phyloP scores from a whole-genome alignment of 345 rosid genomes.

The Pugionium cornutum region DNA sequence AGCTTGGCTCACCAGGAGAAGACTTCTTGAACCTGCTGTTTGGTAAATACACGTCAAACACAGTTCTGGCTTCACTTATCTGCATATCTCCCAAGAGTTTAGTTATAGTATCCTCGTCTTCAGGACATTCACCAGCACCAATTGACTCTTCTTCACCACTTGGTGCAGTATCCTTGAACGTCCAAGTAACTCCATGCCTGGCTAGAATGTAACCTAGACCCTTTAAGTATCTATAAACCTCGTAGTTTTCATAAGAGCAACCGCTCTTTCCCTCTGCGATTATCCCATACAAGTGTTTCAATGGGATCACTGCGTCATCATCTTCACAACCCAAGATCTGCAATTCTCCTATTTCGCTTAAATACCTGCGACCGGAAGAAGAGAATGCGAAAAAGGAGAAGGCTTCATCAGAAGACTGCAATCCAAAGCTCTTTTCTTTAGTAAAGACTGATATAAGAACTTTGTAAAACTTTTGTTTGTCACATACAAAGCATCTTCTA shows the following conservation, averaged over 20 bases:
- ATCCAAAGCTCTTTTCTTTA: no score
- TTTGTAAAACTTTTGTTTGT: no score
- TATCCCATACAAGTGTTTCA: constrained; percentile 57
- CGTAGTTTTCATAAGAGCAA: constrained; percentile 63
- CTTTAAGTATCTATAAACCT: constrained; percentile 69
- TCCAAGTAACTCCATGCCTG: constrained; percentile 73
- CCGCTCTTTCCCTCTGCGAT: constrained; percentile 52
- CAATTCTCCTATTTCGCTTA: constrained; percentile 82
- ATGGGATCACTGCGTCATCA: constrained; percentile 42
- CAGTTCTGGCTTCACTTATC: constrained; percentile 46
- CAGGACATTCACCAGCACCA: neutral
- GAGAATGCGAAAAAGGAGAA: neutral
- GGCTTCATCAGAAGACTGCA: no score
- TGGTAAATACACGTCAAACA: constrained; percentile 76
- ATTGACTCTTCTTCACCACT: constrained; percentile 11
- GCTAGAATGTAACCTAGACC: constrained; percentile 74
- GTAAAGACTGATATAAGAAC: no score
- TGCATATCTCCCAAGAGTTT: constrained; percentile 49
- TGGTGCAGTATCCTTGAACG: constrained; percentile 43
- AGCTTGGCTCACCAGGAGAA: constrained; percentile 74
- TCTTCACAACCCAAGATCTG: constrained; percentile 45
- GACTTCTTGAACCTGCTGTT: constrained; percentile 84
- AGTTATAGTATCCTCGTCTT: constrained; percentile 24
- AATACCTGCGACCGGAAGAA: constrained; percentile 47
- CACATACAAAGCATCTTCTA: constrained; percentile 84